Evolutionary conservation across 495 filamentous ascomycete genomes (phyloP), one percentile per base, ranked within the genome.

Genomic region (Hypoxylon intermedium): DNA sequence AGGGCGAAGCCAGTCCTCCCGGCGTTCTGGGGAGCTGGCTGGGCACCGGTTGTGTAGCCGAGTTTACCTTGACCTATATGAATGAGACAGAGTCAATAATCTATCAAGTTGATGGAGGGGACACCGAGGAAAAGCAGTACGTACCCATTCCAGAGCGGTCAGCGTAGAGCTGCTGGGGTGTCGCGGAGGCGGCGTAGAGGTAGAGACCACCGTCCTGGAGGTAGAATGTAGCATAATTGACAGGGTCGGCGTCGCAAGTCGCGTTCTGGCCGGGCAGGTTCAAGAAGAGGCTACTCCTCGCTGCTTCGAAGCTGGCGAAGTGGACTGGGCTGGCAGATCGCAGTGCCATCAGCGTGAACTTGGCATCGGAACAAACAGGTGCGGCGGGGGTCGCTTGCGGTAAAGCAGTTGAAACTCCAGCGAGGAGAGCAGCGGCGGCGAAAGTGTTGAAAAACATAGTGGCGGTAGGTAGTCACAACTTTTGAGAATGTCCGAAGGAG

Each of bases 121-220:
- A 40, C 11, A 47, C 9, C 13, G 0, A 24, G 7, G 9, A 45
- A 63, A n/a, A 69, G 72, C 72, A 72, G 1, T 4, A 47, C 58
- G 3, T 55, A 61, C 58, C 58, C 80, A 83, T 83, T 62, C 80
- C 80, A 36, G 80, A 83, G 42, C 78, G 78, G 56, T 84, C 82
- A 31, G 77, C 79, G 47, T 67, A 79, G 52, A 82, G 59, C 67
- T 79, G 69, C 68, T 83, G 80, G n/a, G 73, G 62, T 37, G 70
- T 69, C 16, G 67, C 72, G 21, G 71, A 69, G 9, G 34, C 24
- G 40, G 73, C 67, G 60, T 77, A 82, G 37, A 84, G 77, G 61
- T 62, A 77, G 23, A 84, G 74, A 30, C 70, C 72, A 20, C 72
- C 76, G 46, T 82, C 70, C 53, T 45, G 3, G 38, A 83, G 71